phyloP scores from a whole-genome alignment of 306 rosid species.

The Carpinus viminea region DNA sequence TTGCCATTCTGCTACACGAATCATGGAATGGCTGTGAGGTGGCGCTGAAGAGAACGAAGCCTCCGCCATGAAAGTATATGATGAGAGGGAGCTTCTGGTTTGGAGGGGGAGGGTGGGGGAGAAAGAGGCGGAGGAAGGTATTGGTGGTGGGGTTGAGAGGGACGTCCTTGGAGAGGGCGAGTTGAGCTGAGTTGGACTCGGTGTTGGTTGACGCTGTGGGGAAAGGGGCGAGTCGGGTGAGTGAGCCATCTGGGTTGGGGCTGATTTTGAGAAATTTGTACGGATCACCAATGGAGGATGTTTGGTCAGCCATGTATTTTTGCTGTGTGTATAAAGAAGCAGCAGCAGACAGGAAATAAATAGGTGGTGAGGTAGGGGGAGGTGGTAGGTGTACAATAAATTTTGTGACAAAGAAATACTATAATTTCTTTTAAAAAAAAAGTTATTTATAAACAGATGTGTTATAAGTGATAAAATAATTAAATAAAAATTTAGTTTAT shows the following conservation, averaged over 20 bases:
- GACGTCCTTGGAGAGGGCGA: constrained; percentile 52
- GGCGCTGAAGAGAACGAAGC: constrained; percentile 64
- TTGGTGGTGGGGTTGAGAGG: constrained; percentile 45
- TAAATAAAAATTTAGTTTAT: too few species aligned
- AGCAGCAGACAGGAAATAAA: background rate
- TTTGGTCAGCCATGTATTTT: constrained; percentile 37
- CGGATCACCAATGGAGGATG: constrained; percentile 36
- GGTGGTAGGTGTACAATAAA: too few species aligned
- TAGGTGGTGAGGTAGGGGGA: background rate
- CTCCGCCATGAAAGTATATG: constrained; percentile 82
- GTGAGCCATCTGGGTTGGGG: constrained; percentile 65
- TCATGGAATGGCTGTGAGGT: constrained; percentile 54
- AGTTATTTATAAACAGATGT: too few species aligned
- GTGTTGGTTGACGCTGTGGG: constrained; percentile 17
- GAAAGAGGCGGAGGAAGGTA: constrained; percentile 66
- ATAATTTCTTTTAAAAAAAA: too few species aligned
- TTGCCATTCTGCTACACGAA: constrained; percentile 35
- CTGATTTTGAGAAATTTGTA: constrained; percentile 43
- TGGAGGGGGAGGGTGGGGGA: constrained; percentile 47
- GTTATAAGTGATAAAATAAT: too few species aligned
- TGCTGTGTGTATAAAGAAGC: background rate
- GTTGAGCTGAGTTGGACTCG: constrained; percentile 16
- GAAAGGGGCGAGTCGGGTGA: constrained; percentile 36
- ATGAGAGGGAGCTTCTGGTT: constrained; percentile 36
- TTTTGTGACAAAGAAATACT: too few species aligned